Base-by-base conservation (phyloP, 495 filamentous ascomycete genomes). In the Trichoderma erinaceum region DNA sequence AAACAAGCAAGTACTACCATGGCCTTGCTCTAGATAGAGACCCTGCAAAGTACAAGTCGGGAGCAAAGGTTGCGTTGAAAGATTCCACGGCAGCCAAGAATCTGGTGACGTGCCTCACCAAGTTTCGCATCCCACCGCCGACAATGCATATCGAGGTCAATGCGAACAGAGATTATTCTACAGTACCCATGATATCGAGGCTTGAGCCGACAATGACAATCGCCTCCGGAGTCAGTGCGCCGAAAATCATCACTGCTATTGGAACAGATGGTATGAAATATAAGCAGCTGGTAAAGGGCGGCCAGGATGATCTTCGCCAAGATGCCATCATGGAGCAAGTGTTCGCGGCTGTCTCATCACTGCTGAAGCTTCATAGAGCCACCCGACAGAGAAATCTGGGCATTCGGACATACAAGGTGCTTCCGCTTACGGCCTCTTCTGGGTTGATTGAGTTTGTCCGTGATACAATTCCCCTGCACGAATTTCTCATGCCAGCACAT, bases 301-400 rank as follows among this genome's bases (percentile, higher is more conserved):
- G 93, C 35, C 93, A 91, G 70, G 93, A 98, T 75, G 95, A 99
- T 73, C 84, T 99, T 15, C 90, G 95, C n/a, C 95, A 99, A 79
- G 95, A 99, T 73, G 92, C 95, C 21, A 99, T 99, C 79, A 99
- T 99, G 96, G 96, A 98, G 76, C 95, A 99, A 78, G 95, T 99
- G 41, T 99, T 98, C 78, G 92, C 91, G 64, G 91, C 97, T 84
- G 95, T 97, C 38, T 96, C 90, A 73, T 89, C 89, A 67, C 87
- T 98, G 6, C 83, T 99, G 29, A 89, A 90, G 77, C 88, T 89
- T 29, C 90, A 97, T 71, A 86, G 90, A 64, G 86, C 89, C 13
- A 97, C 96, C 8, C 88, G 91, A 12, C 93, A 96, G 72, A 89
- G 95, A 2, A 90, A 94, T 70, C 82, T 99, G 25, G 87, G 87